These are phyloP conservation scores for Chrysophaeum taylorii DNA, from an alignment of 352 stramenopile genomes.

Conservation along the genomic window DNA sequence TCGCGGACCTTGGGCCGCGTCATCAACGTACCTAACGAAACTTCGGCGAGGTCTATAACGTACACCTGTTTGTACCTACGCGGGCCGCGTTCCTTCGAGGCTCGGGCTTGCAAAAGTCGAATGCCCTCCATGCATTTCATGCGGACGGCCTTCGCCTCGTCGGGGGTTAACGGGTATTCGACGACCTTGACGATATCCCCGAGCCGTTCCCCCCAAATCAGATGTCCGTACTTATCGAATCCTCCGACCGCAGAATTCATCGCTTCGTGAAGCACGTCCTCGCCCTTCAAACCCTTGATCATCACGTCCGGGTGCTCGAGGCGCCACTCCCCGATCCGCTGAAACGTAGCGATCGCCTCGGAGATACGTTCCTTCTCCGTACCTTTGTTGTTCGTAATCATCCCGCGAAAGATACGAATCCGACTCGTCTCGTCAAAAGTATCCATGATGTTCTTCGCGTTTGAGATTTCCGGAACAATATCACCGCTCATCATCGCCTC, in stretches of 20 bases:
- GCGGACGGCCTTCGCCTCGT: background rate
- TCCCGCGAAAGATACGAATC: background rate
- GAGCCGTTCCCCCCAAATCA: background rate
- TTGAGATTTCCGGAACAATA: background rate
- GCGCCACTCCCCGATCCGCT: background rate
- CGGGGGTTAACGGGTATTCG: background rate
- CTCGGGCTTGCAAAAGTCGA: background rate
- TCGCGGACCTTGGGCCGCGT: background rate
- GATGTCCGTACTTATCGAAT: background rate
- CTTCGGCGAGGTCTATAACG: slow-evolving; percentile 57
- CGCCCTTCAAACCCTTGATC: background rate
- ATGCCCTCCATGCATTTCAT: slow-evolving; percentile 7
- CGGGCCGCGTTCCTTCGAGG: slow-evolving; percentile 18
- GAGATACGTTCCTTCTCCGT: background rate
- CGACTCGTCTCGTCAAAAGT: background rate
- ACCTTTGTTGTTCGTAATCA: slow-evolving; percentile 16
- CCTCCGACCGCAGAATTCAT: background rate
- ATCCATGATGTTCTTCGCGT: background rate
- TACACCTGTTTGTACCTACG: slow-evolving; percentile 63
- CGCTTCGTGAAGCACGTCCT: background rate
- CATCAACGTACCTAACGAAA: slow-evolving; percentile 19
- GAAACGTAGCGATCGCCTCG: background rate
- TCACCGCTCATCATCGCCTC: background rate
- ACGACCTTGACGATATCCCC: slow-evolving; percentile 9
- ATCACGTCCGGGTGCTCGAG: background rate